Evolutionary conservation across 805 yeast genomes (phyloP).

Genomic region (Tetrapisispora nanseiensis): DNA sequence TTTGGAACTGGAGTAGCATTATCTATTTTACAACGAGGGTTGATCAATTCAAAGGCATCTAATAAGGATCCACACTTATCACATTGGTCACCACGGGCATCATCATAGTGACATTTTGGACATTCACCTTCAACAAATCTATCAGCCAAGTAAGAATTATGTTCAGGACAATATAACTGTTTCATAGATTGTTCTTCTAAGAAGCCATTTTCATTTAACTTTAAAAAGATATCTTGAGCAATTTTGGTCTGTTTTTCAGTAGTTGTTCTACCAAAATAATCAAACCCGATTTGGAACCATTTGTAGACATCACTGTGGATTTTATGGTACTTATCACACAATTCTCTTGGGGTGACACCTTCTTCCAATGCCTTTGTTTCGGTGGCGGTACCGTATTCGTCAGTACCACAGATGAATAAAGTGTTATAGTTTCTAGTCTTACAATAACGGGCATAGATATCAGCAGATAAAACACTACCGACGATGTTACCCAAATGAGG

Average conservation of each 20-base stretch:
- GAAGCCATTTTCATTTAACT: conserved; percentile 63
- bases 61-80: conserved; percentile 87
- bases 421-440: conserved; percentile 84
- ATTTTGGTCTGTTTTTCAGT: conserved; percentile 86
- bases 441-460: conserved; percentile 82
- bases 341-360: conserved; percentile 72
- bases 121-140: conserved; percentile 96
- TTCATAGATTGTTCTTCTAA: conserved; percentile 81
- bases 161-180: conserved; percentile 86
- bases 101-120: conserved; percentile 89
- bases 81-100: conserved; percentile 99
- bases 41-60: conserved; percentile 85
- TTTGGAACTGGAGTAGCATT: conserved; percentile 69
- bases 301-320: conserved; percentile 86
- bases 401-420: conserved; percentile 89
- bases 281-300: conserved; percentile 95
- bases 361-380: conserved; percentile 97
- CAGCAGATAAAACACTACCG: conserved; percentile 92
- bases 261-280: conserved; percentile 93
- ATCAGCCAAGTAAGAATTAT: conserved; percentile 88
- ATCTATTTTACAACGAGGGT: conserved; percentile 94
- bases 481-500: conserved; percentile 97
- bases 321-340: conserved; percentile 83
- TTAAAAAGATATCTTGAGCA: conserved; percentile 84
- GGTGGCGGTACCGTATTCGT: conserved; percentile 98